Percentiles rank a stretch among this genome's conserved stretches.
Conservation (phyloP, 2,329 filamentous ascomycete genomes). For the Penicillium sp. region DNA sequence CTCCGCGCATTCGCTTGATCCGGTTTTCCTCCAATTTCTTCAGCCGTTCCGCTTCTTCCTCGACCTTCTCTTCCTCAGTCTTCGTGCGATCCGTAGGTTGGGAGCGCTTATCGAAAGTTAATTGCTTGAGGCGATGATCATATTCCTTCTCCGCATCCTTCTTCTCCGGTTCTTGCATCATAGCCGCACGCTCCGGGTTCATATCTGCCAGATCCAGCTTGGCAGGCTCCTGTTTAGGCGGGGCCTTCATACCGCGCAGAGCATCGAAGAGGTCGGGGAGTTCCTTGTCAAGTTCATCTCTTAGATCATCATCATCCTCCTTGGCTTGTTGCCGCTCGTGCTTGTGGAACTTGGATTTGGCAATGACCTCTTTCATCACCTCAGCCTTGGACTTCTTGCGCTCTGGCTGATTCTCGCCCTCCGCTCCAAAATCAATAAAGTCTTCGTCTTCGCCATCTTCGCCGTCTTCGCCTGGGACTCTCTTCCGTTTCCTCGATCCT, state of each 20-base stretch:
- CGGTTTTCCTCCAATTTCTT: conserved; percentile 83
- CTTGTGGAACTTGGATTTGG: conserved; percentile 95
- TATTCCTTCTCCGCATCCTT: conserved; percentile 81
- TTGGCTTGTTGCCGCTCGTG: conserved; percentile 91
- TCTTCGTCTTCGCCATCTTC: conserved; percentile 49
- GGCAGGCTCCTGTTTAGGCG: conserved; percentile 54
- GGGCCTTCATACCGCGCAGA: conserved; percentile 62
- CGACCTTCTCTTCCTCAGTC: conserved; percentile 82
- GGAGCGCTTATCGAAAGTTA: conserved; percentile 83
- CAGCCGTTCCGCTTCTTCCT: conserved; percentile 75
- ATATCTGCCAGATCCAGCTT: conserved; percentile 55
- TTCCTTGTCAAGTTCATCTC: conserved; percentile 82
- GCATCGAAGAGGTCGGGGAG: conserved; percentile 76
- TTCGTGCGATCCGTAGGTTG: conserved; percentile 86
- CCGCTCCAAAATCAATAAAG: conserved; percentile 52
- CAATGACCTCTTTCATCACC: conserved; percentile 96
- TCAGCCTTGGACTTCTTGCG: conserved; percentile 94
- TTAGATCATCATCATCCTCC: conserved; percentile 88
- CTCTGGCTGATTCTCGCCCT: conserved; percentile 67
- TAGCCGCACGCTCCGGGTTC: conserved; percentile 66
- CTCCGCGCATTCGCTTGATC: conserved; percentile 83
- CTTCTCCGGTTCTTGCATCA: conserved; percentile 65
- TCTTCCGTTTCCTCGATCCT: conserved; percentile 59
- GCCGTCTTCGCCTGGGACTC: conserved; percentile 45
- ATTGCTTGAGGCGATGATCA: conserved; percentile 78